Evolutionary conservation across 73 alveolate genomes (phyloP).

Genomic region (Stentor coeruleus): DNA sequence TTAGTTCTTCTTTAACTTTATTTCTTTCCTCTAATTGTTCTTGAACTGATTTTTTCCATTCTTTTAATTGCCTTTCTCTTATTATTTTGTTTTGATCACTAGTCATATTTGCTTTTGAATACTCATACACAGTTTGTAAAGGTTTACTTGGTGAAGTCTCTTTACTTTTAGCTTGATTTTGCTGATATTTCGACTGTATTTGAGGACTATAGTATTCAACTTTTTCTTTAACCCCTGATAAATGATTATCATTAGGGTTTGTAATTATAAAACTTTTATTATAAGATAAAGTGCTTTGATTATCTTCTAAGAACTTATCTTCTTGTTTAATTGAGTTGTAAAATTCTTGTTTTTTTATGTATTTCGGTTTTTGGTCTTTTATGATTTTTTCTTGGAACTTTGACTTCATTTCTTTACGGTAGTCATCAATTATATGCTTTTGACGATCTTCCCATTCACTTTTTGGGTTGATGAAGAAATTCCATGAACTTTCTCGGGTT

Average conservation of each 20-base stretch:
- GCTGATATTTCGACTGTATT: neutral
- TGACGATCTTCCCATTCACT: constrained; percentile 9
- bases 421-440: neutral
- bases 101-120: neutral
- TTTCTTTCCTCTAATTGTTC: neutral
- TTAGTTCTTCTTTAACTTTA: neutral
- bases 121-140: neutral
- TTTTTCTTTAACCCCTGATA: neutral
- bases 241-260: neutral
- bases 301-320: neutral
- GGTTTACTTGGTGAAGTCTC: neutral
- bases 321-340: neutral
- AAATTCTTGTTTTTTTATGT: too few species aligned
- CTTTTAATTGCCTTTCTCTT: neutral
- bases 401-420: neutral
- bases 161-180: neutral
- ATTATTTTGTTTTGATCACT: neutral
- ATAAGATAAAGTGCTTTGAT: neutral
- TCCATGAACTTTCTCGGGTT: neutral
- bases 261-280: too few species aligned
- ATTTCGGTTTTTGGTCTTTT: neutral
- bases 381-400: neutral
- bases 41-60: neutral
- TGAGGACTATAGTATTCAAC: constrained; percentile 5
- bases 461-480: neutral